Base-by-base conservation (phyloP, 1,284 basidiomycete species). In the Pterula multifida region DNA sequence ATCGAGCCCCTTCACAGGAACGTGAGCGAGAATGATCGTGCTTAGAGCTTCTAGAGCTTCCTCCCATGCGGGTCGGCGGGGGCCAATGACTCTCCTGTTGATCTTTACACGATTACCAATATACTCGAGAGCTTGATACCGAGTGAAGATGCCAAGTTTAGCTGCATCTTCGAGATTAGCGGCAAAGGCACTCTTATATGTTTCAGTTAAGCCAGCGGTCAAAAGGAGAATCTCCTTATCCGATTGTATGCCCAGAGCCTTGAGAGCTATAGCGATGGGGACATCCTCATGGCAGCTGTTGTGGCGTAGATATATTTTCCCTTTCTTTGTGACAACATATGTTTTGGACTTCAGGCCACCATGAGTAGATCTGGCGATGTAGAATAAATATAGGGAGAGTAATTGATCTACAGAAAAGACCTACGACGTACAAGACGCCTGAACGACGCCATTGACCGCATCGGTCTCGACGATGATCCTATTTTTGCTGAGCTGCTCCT, bases 401-500 rank as follows among this genome's bases (percentile, higher is more conserved):
- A 49, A 25, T 22, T 24, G 13, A 6, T n/a, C 23, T 11, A 39
- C 48, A 35, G 19, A 36, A 39, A 39, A 49, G 3, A 74, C 87
- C 65, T 61, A 93, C 87, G 91, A 95, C 47, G 96, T 99, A 68
- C 97, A 98, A 17, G 92, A 95, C 6, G 96, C 94, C 61, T 92
- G 91, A 0, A 98, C 94, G 45, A 90, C 72, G 13, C 90, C 90
- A 68, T 98, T 98, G 45, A 85, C 85, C 3, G 78, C 69, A 67
- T 98, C 90, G 35, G 86, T 87, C 71, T 98, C 97, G 56, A 99
- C 95, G 55, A 99, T 96, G 63, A 99, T 98, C 52, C 96, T 81
- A 68, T 99, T 99, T 73, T 98, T 99, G 74, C 90, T 94, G 60
- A 99, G 71, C 68, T 98, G 96, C 65, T 99, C 97, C 66, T 99